Evolutionary conservation across 495 filamentous ascomycete genomes (phyloP), one percentile per base, ranked within the genome.

Genomic region (Aspergillus incahuasiensis): DNA sequence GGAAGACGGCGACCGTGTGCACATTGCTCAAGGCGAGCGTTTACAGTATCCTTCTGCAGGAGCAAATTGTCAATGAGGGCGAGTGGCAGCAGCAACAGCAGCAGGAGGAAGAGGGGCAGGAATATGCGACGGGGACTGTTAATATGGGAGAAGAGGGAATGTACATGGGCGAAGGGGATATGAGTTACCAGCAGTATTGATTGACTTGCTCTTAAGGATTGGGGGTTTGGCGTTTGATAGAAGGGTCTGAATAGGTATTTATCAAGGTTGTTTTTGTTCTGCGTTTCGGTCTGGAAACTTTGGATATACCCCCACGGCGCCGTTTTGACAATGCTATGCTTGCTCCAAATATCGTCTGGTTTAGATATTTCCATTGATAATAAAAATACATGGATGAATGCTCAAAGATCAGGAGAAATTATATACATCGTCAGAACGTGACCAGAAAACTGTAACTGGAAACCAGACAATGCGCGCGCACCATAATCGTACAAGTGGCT

Each of bases 1-100:
- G 94, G 59, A 96, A 97, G 79, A 96, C 91, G 21, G 89, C 88
- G 43, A 77, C 95, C 38, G 94, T 97, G 30, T 96, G 92, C 71
- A 98, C 94, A 55, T 66, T 97, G 67, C 78, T 98, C 66, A 97
- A 98, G 76, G 92, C 94, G 30, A 97, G 92, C 71, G 94, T 97
- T 47, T 97, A 97, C 70, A 94, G 88, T 68, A 97, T 98, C 77
- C 91, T 98, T 61, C 69, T 98, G 75, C 91, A 97, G 79, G 91
- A 97, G 78, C 88, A 97, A 82, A 94, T 95, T 54, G 84, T 86
- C 54, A 84, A 85, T 65, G 77, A 82, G 60, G 78, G 70, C 51
- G 74, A 71, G 56, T 71, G 72, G 54, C 68, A 68, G 52, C 63
- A 67, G 50, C 67, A 74, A 38, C 63, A 73, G 39, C 54, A 69